These are phyloP conservation scores for Trichophyton benhamiae DNA, from an alignment of 2,329 filamentous ascomycete genomes.

Conservation along the genomic window DNA sequence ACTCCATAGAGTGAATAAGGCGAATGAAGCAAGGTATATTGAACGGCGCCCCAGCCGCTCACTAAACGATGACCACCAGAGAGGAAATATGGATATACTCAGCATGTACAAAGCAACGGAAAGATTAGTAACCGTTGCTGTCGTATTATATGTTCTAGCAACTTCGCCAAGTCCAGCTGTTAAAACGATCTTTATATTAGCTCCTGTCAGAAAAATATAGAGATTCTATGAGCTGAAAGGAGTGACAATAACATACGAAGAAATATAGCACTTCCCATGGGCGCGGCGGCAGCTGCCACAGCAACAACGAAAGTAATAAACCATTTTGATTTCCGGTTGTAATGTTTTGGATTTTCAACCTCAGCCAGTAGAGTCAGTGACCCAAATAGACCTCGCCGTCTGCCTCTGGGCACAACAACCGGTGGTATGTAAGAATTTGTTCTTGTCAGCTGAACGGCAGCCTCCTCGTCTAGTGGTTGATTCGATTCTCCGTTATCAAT, in stretches of 20 bases:
- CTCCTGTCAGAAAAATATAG: not conserved
- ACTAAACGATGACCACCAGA: conserved; percentile 79
- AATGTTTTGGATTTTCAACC: conserved; percentile 62
- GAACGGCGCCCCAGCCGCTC: conserved; percentile 58
- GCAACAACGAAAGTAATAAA: conserved; percentile 66
- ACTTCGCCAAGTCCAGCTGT: conserved; percentile 57
- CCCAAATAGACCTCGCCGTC: conserved; percentile 61
- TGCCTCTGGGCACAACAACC: conserved; percentile 38
- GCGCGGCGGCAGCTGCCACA: conserved; percentile 62
- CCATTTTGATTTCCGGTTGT: conserved; percentile 68
- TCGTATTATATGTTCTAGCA: conserved; percentile 48
- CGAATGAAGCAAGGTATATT: conserved; percentile 67
- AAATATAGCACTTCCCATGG: conserved; percentile 73
- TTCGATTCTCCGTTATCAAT: not conserved
- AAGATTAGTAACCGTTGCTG: conserved; percentile 57
- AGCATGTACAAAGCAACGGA: conserved; percentile 73
- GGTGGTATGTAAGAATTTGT: conserved; percentile 14
- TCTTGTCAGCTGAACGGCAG: not conserved
- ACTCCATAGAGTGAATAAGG: conserved; percentile 59
- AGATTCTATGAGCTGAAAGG: not conserved
- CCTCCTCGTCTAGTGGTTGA: not conserved
- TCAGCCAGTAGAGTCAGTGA: conserved; percentile 63
- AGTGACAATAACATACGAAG: conserved; percentile 48
- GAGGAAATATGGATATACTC: conserved; percentile 67
- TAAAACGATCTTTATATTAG: not conserved